Evolutionary conservation across 2,329 filamentous ascomycete genomes (phyloP), one percentile per base, ranked within the genome.

Genomic region (Endothia cerciana): DNA sequence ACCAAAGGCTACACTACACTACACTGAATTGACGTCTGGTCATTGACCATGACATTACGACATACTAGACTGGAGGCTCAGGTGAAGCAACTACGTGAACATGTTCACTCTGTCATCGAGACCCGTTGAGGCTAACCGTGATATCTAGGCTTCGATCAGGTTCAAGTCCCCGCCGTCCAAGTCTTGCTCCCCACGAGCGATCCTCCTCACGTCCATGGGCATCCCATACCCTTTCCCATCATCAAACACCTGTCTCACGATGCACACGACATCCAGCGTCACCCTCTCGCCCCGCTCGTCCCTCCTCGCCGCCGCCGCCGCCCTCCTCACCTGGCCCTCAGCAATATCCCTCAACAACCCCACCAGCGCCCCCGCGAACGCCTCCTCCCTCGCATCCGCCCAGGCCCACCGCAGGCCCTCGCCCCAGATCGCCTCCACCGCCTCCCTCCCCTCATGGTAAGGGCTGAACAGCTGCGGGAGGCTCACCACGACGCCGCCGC

Each of bases 201-300:
- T 6, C 36, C 55, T 41, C 36, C 55, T 58, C 55, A 58, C 55
- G 19, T 58, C 55, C 55, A 58, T 58, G 10, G 55, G 55, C 55
- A 58, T 41, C 55, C 55, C 55, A 8, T 41, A 58, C 17, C 19
- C 11, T 8, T 11, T 25, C 17, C 33, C 33, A 13, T 40, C 33
- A 5, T 13, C 38, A 25, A 22, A 36, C 36, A 58, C 17, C 55
- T 25, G 55, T 22, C 55, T 36, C 4, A 58, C 30, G 8, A 58
- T n/a, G 41, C 55, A 58, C 4, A 58, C 55, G 5, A 58, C 55
- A 28, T 58, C 55, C 30, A 58, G 55, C 55, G 55, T 58, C 2
- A 58, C 30, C 53, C 4, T 36, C 15, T 55, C 51, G 4, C 13
- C 22, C 25, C 49, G 10, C 28, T 2, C 17, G 1, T 19, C 13